Conservation (phyloP, 345 rosid species). For the Sapria himalayana region DNA sequence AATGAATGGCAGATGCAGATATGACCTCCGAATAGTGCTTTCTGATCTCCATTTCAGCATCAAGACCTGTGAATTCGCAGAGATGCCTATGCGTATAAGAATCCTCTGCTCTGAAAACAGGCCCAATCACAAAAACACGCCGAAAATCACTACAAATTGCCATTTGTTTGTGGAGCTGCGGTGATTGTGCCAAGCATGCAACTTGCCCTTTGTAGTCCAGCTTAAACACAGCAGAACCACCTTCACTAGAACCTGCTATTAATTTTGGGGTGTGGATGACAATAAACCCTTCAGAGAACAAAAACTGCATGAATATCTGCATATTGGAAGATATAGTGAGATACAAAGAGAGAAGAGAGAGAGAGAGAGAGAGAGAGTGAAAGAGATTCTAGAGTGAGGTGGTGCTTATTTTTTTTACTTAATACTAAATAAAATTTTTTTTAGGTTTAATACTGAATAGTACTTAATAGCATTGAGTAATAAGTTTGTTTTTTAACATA, state of each 20-base stretch:
- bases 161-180: conserved; percentile 93
- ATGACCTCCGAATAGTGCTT: conserved; percentile 58
- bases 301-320: conserved; percentile 56
- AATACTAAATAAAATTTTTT: too few relatives aligned
- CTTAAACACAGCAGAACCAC: conserved; percentile 81
- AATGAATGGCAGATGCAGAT: background rate
- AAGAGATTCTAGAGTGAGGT: too few relatives aligned
- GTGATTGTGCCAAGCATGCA: conserved; percentile 89
- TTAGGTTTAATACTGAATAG: too few relatives aligned
- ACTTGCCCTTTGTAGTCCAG: conserved; percentile 76
- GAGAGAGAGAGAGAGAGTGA: too few relatives aligned
- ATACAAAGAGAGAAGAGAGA: too few relatives aligned
- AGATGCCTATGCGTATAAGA: conserved; percentile 77
- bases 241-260: conserved; percentile 84
- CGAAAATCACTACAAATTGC: conserved; percentile 57
- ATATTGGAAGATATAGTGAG: too few relatives aligned
- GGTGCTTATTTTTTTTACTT: too few relatives aligned
- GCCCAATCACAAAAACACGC: conserved; percentile 71
- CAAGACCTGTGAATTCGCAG: conserved; percentile 81
- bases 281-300: conserved; percentile 31
- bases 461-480: too few relatives aligned
- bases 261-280: conserved; percentile 82
- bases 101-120: conserved; percentile 83
- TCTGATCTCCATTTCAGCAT: conserved; percentile 72
- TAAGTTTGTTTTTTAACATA: too few relatives aligned